Conservation (phyloP, 2,329 filamentous ascomycete species). For the Ascochyta rabiei region DNA sequence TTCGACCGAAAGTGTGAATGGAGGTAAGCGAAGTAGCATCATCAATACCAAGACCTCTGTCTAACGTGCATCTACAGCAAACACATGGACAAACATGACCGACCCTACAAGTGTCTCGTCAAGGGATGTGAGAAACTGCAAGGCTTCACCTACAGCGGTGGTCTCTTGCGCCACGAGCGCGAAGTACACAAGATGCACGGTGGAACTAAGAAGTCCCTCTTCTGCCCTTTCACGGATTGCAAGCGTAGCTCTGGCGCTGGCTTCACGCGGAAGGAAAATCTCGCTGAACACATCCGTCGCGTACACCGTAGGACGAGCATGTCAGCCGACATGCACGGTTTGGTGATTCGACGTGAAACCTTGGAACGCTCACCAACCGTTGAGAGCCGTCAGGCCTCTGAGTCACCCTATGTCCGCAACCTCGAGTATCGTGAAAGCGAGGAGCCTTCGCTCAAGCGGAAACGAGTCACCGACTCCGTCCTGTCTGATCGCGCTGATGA, state of each 20-base stretch:
- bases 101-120: slow-evolving; percentile 84
- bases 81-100: slow-evolving; percentile 97
- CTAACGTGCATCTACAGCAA: slow-evolving; percentile 63
- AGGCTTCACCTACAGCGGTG: slow-evolving; percentile 94
- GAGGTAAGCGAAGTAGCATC: slow-evolving; percentile 69
- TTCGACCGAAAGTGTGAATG: slow-evolving; percentile 91
- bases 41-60: not conserved
- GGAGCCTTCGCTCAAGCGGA: slow-evolving; percentile 40
- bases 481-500: slow-evolving; percentile 33
- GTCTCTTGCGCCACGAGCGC: slow-evolving; percentile 85
- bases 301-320: slow-evolving; percentile 66
- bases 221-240: slow-evolving; percentile 85
- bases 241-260: slow-evolving; percentile 87
- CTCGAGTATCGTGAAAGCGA: slow-evolving; percentile 35
- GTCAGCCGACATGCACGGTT: slow-evolving; percentile 43
- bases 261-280: slow-evolving; percentile 91
- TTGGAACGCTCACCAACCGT: slow-evolving; percentile 28
- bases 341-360: slow-evolving; percentile 38
- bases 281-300: slow-evolving; percentile 89
- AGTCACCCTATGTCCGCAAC: slow-evolving; percentile 33
- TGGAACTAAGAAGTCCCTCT: slow-evolving; percentile 83
- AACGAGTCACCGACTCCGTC: slow-evolving; percentile 38
- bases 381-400: slow-evolving; percentile 28
- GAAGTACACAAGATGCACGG: slow-evolving; percentile 93
- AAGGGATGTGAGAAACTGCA: slow-evolving; percentile 88